These are phyloP conservation scores for Pestalotiopsis sp. DNA, from an alignment of 2,329 filamentous ascomycete genomes.

Conservation along the genomic window DNA sequence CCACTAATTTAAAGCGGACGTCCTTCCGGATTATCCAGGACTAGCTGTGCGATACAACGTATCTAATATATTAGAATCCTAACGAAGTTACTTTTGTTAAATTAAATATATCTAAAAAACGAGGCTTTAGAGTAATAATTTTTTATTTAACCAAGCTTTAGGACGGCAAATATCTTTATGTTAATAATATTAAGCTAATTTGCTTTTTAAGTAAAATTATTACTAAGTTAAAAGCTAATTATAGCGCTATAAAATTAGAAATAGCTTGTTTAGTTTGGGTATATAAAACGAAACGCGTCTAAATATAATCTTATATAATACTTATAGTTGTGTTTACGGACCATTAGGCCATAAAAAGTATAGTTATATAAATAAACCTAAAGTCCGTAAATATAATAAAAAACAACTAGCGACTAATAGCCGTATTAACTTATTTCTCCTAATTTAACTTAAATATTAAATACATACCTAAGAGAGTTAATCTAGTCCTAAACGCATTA, in stretches of 20 bases:
- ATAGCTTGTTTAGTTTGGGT: not conserved
- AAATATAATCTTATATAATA: not conserved
- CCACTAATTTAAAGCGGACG: not conserved
- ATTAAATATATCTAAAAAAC: not conserved
- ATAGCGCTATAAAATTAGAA: not conserved
- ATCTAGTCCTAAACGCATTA: not conserved
- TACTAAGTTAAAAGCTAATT: not conserved
- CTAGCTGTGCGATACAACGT: not conserved
- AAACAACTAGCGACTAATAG: not conserved
- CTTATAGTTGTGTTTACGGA: not conserved
- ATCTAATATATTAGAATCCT: not conserved
- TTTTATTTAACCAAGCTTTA: not conserved
- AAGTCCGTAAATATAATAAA: not conserved
- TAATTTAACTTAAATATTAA: not conserved
- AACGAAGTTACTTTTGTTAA: not conserved
- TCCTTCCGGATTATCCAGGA: not conserved
- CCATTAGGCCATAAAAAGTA: not conserved
- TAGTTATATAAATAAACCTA: not conserved
- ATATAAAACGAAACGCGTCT: not conserved
- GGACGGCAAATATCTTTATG: not conserved
- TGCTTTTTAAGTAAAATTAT: not conserved
- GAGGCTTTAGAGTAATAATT: not conserved
- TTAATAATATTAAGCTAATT: not conserved
- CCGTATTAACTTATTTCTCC: not conserved
- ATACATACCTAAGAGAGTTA: not conserved